These are phyloP conservation scores for Neurospora crassa DNA, from an alignment of 2,329 filamentous ascomycete genomes.

Conservation along the genomic window DNA sequence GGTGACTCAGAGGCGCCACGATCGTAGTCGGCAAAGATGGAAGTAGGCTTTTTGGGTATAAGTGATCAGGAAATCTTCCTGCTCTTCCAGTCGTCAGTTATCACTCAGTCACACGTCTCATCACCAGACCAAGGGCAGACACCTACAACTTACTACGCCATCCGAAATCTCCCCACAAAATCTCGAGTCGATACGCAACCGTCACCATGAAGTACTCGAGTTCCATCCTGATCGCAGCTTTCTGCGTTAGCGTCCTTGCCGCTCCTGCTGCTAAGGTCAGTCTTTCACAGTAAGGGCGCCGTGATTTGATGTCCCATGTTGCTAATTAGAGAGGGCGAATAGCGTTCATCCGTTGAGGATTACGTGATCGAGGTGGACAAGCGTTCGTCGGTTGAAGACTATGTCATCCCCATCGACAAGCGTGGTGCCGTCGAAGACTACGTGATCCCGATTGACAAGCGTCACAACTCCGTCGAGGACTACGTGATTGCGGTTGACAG, in stretches of 20 bases:
- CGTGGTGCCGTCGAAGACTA: not conserved
- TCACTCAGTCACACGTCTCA: not conserved
- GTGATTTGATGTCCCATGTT: not conserved
- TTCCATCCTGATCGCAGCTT: not conserved
- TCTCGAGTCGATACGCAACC: not conserved
- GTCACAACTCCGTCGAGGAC: not conserved
- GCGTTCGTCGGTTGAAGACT: not conserved
- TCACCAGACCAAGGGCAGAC: not conserved
- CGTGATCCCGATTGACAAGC: not conserved
- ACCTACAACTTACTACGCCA: not conserved
- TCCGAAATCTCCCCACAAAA: not conserved
- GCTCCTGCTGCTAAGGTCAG: not conserved
- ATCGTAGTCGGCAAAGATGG: not conserved
- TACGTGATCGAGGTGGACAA: not conserved
- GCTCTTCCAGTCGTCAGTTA: not conserved
- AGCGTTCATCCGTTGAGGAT: not conserved
- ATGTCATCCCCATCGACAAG: not conserved
- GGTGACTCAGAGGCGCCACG: not conserved
- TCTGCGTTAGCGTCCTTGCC: not conserved
- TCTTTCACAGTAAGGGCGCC: not conserved
- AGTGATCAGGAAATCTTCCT: not conserved
- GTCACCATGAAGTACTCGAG: not conserved
- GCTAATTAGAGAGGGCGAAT: not conserved
- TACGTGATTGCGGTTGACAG: not conserved
- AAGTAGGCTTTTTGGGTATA: not conserved